A percentile compares a stretch with the other conserved stretches of the same genome.
These are phyloP conservation scores for Colletotrichum camelliae DNA, from an alignment of 2,329 filamentous ascomycete species.

Conservation along the genomic window DNA sequence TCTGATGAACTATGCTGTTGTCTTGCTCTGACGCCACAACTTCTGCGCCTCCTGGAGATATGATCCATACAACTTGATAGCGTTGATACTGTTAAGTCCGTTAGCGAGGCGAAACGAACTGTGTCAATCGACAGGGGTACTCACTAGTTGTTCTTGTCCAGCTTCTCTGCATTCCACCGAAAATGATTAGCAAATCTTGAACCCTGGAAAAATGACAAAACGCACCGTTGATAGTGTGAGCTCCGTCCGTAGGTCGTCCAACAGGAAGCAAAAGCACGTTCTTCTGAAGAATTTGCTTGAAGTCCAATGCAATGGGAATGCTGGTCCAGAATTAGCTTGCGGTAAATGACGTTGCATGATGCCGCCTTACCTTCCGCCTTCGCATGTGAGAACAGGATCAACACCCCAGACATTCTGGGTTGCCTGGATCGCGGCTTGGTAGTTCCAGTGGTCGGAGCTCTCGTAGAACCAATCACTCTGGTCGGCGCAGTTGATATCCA, in stretches of 20 bases:
- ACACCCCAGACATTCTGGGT: conserved; percentile 93
- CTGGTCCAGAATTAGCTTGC: conserved; percentile 47
- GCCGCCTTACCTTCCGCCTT: conserved; percentile 79
- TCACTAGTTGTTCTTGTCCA: conserved; percentile 91
- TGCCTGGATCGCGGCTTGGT: conserved; percentile 89
- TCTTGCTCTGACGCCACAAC: not conserved
- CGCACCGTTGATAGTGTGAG: conserved; percentile 91
- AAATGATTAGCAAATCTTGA: not conserved
- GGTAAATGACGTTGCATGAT: not conserved
- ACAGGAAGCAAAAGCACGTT: conserved; percentile 95
- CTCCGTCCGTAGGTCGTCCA: conserved; percentile 95
- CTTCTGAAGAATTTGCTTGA: conserved; percentile 97
- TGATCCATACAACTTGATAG: conserved; percentile 91
- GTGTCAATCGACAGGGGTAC: not conserved
- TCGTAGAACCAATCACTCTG: conserved; percentile 99
- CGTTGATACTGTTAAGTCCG: conserved; percentile 68
- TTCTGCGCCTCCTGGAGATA: conserved; percentile 71
- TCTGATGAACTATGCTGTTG: not conserved
- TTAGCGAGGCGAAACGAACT: not conserved
- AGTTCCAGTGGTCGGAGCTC: conserved; percentile 98
- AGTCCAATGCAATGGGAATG: conserved; percentile 95
- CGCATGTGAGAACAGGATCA: conserved; percentile 91
- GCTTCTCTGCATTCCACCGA: conserved; percentile 69
- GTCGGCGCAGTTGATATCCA: conserved; percentile 83
- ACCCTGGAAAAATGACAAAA: not conserved